Conservation (phyloP, 2,329 filamentous ascomycete species). For the Aspergillus sp. region DNA sequence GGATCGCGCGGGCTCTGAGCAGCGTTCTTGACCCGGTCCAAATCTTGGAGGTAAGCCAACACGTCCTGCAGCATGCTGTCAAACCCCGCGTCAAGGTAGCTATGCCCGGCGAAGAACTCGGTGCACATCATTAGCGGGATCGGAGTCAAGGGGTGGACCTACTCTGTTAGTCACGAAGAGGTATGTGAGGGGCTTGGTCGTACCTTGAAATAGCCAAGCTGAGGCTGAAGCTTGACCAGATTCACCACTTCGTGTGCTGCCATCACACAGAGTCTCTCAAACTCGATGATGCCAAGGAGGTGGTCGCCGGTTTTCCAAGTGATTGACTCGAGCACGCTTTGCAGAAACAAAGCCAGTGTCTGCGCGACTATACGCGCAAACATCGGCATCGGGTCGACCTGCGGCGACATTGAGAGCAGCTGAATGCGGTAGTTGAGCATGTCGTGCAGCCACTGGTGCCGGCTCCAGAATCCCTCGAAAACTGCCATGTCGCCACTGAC, state of each 20-base stretch:
- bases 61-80: conserved; percentile 25
- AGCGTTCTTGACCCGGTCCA: conserved; percentile 27
- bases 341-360: conserved; percentile 25
- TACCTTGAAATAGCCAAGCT: conserved; percentile 28
- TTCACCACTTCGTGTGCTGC: conserved; percentile 26
- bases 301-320: conserved; percentile 28
- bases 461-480: conserved; percentile 23
- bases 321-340: conserved; percentile 25
- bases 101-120: conserved; percentile 25
- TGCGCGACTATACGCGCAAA: conserved; percentile 26
- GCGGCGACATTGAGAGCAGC: conserved; percentile 15
- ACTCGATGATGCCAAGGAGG: conserved; percentile 24
- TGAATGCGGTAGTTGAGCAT: conserved; percentile 24
- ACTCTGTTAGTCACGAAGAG: background rate
- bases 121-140: conserved; percentile 27
- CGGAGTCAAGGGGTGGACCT: conserved; percentile 28
- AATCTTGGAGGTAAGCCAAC: conserved; percentile 21
- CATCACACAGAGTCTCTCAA: conserved; percentile 25
- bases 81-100: conserved; percentile 24
- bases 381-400: conserved; percentile 26
- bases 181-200: background rate
- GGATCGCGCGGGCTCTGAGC: conserved; percentile 18
- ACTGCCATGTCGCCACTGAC: conserved; percentile 2
- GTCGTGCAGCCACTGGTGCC: conserved; percentile 25
- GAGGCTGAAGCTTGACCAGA: conserved; percentile 24